Base-by-base conservation (phyloP, 176 grass and related monocot genomes). In the Zizania latifolia region DNA sequence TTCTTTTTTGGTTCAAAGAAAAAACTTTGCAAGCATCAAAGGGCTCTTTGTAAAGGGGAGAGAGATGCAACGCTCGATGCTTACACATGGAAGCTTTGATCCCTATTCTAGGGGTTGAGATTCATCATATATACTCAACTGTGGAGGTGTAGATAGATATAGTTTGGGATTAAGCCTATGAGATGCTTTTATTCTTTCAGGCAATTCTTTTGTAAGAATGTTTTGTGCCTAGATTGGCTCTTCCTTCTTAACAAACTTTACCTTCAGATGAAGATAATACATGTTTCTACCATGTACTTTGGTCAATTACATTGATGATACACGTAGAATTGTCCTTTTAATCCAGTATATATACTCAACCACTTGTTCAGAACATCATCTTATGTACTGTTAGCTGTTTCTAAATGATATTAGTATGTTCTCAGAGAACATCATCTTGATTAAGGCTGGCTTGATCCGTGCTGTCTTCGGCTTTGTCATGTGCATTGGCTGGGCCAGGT, bases 161-260 rank as follows among this genome's bases (percentile, higher is more conserved):
- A 84, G 86, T 54, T 80, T 45, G n/a, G 70, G 86, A 61, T 77
- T 82, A 64, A 65, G 62, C 81, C 86, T 88, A 76, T 75, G 81
- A 65, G 81, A 80, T 64, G 81, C 13, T 76, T 84, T 80, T 84
- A 58, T 80, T 84, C 86, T 84, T 80, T 80, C 70, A 58, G 86
- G 70, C 81, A 54, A 88, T 88, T 88, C 86, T 88, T 88, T 88
- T 88, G 76, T 88, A 88, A 88, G 81, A 88, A 58, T 64, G 39
- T 71, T 71, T 65, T 72, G 70, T 80, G 70, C 62, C 69, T 88
- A 79, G 22, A 69, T 80, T 44, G 69, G 44, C 19, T 66, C 10
- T 81, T 69, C 58, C 38, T 66, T 76, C 23, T 82, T 72, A 51
- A 74, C 75, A 88, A 57, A 83, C 41, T 68, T 79, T 75, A 88